phyloP scores from a whole-genome alignment of 768 basidiomycete species.

The Trametes maxima region DNA sequence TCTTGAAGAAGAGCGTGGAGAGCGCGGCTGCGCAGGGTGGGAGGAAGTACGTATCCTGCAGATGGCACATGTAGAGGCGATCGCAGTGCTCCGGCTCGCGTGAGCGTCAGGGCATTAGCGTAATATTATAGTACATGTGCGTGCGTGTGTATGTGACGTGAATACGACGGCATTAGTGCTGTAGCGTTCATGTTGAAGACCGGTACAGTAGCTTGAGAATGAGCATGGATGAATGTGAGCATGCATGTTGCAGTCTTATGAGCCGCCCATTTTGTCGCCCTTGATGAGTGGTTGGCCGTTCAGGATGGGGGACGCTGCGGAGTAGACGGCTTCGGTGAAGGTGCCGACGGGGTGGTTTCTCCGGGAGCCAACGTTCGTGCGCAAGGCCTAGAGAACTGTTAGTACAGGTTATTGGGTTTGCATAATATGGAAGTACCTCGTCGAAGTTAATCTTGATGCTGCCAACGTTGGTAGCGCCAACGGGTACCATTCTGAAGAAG shows the following conservation, averaged over 20 bases:
- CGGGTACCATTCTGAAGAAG: conserved; percentile 97
- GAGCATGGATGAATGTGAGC: background rate
- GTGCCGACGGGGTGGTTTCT: conserved; percentile 77
- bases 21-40: conserved; percentile 39
- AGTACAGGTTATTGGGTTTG: background rate
- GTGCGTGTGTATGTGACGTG: background rate
- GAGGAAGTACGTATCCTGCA: conserved; percentile 81
- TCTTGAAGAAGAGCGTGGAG: conserved; percentile 51
- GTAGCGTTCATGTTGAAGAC: too few species aligned
- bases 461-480: conserved; percentile 98
- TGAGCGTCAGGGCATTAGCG: conserved; percentile 3
- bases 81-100: conserved; percentile 57
- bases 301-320: conserved; percentile 77
- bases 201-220: background rate
- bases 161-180: too few species aligned
- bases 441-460: conserved; percentile 97
- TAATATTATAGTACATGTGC: background rate
- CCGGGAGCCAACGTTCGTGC: conserved; percentile 83
- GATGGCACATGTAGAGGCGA: conserved; percentile 86
- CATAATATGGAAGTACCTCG: conserved; percentile 44
- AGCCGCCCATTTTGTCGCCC: conserved; percentile 95
- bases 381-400: conserved; percentile 61
- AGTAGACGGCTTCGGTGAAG: conserved; percentile 91
- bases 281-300: conserved; percentile 84
- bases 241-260: background rate